These are phyloP conservation scores for Tolypocladium ovalisporum DNA, from an alignment of 2,329 filamentous ascomycete species.

Conservation along the genomic window DNA sequence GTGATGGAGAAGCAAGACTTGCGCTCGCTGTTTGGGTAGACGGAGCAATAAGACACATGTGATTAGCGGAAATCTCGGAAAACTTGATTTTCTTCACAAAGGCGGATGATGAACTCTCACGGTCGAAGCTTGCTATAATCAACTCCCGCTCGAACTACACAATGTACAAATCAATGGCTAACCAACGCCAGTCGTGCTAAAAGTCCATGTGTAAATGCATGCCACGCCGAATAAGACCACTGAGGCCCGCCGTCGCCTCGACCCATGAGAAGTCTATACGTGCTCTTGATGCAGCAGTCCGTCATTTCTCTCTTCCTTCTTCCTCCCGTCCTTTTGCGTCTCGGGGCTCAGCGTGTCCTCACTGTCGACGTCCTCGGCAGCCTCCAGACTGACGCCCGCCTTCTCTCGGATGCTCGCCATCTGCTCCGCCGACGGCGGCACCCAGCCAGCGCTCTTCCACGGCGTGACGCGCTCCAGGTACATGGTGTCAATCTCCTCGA, in stretches of 20 bases:
- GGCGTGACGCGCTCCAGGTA: slow-evolving; percentile 56
- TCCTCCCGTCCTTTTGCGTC: neutral
- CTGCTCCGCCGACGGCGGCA: slow-evolving; percentile 29
- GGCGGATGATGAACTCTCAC: too few species aligned
- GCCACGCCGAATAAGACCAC: neutral
- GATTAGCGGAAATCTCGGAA: too few species aligned
- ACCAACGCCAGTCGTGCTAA: neutral
- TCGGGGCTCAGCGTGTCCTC: neutral
- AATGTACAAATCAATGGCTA: neutral
- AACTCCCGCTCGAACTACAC: neutral
- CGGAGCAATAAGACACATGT: neutral
- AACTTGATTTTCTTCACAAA: too few species aligned
- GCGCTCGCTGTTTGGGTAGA: neutral
- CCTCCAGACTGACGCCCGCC: slow-evolving; percentile 28
- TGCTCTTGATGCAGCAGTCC: slow-evolving; percentile 3
- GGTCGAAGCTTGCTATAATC: too few species aligned
- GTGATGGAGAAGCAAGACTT: neutral
- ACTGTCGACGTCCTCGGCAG: slow-evolving; percentile 3
- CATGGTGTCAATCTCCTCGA: slow-evolving; percentile 76
- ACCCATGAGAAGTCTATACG: neutral
- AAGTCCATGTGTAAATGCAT: neutral
- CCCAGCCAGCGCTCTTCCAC: slow-evolving; percentile 48
- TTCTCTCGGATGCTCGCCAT: slow-evolving; percentile 29
- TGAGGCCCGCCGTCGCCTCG: neutral
- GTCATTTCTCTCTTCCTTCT: neutral